Base-by-base conservation (phyloP, 352 stramenopile species). In the Aphanomyces euteiches region DNA sequence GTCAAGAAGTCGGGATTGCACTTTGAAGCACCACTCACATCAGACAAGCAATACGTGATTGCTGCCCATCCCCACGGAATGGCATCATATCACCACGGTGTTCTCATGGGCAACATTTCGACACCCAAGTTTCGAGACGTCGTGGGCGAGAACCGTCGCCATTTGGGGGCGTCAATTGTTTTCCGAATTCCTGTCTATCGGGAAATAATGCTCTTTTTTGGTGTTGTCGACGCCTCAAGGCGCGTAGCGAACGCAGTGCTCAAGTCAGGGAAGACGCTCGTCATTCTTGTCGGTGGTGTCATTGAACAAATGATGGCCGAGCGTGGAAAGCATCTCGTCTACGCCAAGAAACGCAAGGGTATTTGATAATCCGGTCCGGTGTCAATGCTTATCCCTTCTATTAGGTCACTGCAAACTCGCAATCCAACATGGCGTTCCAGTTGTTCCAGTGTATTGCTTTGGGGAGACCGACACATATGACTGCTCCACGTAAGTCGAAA, bases 381-480 rank as follows among this genome's bases (percentile, higher is more conserved):
- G 17, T 67, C 12, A 53, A 59, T n/a, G 34, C 41, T 72, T 13
- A 57, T 13, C 13, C 5, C 53, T 56, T 47, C 48, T 43, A 15
- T n/a, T 68, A 73, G 67, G 87, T n/a, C 84, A 92, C 63, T 81
- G 93, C 56, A 87, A 87, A 34, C 59, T 95, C 21, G 79, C 87
- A 47, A 72, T 95, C 21, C 83, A 90, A 74, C 85, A 90, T 58
- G 87, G 87, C 56, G 77, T 87, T 1, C 76, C 87, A 1, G 81
- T 95, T 69, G 84, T 95, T 12, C 85, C 87, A 0, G 78, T 78
- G 37, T 95, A 95, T 64, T 76, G 74, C n/a, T 95, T 93, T 60
- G 87, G 85, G 56, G 87, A 95, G 66, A 95, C 83, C 0, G 84
- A 95, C 43, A 74, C 93, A n/a, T 93, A 85, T 76, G 90, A 83